phyloP scores from a whole-genome alignment of 2,329 filamentous ascomycete genomes.

The Pestalotiopsis sp. region DNA sequence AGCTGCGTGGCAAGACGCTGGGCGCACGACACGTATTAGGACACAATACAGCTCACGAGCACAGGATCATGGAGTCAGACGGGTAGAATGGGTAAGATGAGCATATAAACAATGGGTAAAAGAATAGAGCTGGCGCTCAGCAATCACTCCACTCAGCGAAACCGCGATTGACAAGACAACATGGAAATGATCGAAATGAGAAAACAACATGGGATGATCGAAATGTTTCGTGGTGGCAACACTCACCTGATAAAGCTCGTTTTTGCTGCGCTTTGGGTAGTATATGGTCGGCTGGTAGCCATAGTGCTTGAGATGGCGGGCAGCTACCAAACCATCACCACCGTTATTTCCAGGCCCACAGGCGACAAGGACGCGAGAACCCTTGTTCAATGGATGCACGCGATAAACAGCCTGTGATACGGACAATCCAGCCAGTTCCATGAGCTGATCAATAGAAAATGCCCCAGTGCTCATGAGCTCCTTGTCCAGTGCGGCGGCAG shows the following conservation, averaged over 20 bases:
- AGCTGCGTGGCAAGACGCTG: conserved; percentile 84
- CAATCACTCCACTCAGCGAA: background rate
- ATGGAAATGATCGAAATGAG: background rate
- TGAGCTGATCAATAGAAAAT: conserved; percentile 93
- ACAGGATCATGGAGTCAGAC: background rate
- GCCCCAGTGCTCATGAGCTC: conserved; percentile 88
- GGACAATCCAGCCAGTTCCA: conserved; percentile 92
- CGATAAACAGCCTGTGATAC: conserved; percentile 90
- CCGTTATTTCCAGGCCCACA: conserved; percentile 82
- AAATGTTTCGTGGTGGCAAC: background rate
- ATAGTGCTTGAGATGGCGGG: conserved; percentile 87
- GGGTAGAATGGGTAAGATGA: background rate
- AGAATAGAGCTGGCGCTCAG: background rate
- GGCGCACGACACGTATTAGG: background rate
- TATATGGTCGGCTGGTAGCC: conserved; percentile 88
- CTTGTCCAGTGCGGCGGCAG: conserved; percentile 84
- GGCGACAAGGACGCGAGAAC: conserved; percentile 77
- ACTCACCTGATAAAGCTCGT: conserved; percentile 80
- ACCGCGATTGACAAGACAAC: background rate
- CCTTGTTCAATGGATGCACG: conserved; percentile 73
- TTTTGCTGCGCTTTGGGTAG: conserved; percentile 90
- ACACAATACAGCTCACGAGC: background rate
- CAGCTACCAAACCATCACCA: conserved; percentile 93
- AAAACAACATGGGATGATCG: background rate
- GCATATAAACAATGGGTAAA: background rate